phyloP scores from a whole-genome alignment of 257 asterid genomes.

The Solanum bulbocastanum region DNA sequence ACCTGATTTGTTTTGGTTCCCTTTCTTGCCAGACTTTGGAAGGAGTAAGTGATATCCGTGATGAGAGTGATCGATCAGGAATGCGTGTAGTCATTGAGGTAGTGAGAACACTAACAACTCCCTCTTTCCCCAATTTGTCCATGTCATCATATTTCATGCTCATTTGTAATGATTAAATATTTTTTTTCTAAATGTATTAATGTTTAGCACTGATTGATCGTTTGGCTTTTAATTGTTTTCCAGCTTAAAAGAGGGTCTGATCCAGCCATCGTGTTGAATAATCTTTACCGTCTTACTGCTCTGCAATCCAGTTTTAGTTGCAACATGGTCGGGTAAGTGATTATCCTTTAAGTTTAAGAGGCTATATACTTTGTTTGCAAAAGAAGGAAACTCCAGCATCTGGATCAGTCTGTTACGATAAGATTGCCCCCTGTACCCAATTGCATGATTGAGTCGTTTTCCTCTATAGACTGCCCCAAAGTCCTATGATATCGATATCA shows the following conservation, averaged over 20 bases:
- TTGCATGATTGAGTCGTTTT: background rate
- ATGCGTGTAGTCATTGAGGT: conserved; percentile 99
- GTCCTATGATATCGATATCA: background rate
- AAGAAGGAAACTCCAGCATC: background rate
- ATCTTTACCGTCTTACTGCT: conserved; percentile 78
- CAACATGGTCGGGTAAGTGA: conserved; percentile 98
- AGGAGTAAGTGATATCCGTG: conserved; percentile 97
- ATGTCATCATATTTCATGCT: background rate
- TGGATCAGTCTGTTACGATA: background rate
- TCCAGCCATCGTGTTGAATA: conserved; percentile 78
- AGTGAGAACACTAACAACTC: conserved; percentile 9
- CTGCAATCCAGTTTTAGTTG: conserved; percentile 87
- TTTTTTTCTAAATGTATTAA: background rate
- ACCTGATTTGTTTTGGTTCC: background rate
- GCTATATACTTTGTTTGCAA: background rate
- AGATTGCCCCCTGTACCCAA: background rate
- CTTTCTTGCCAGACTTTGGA: conserved; percentile 55
- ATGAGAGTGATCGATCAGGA: conserved; percentile 98
- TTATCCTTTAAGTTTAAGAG: background rate
- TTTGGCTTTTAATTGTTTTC: conserved; percentile 11
- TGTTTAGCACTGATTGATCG: background rate
- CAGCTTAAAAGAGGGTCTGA: conserved; percentile 95
- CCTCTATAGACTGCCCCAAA: background rate
- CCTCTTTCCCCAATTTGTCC: background rate
- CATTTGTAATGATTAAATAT: background rate